Base-by-base conservation (phyloP, 495 filamentous ascomycete genomes). In the Daldinia bambusicola region DNA sequence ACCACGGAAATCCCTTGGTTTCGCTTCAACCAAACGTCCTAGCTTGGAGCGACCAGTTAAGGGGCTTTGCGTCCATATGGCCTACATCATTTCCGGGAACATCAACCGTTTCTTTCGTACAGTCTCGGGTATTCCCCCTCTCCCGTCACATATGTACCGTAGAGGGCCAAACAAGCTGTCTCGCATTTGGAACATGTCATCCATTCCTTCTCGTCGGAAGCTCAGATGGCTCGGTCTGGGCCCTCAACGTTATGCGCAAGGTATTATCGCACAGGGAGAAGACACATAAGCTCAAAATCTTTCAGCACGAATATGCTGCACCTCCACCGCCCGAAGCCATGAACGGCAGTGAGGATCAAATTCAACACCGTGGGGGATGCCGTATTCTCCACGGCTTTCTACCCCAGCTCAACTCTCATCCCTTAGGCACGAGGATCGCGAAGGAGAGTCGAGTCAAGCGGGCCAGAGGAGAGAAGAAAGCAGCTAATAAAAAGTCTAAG, bases 381-480 rank as follows among this genome's bases (percentile, higher is more conserved):
- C 89, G 82, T 22, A 77, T 85, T 32, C 61, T 84, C 16, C 79
- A 84, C 53, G 81, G 82, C 1, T 84, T 80, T 51, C 53, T 76
- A 6, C 79, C 80, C 0, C 82, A 85, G 85, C 80, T 87, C 55
- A 88, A 88, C 67, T 89, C 87, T 59, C 91, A 93, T 76, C 88
- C 88, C 66, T 86, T 75, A 6, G 69, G 87, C 74, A 82, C 80
- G 48, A 90, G 89, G 20, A 85, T 90, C 76, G 83, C 85, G 31
- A 92, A 90, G 80, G 87, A 86, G 18, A 66, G 51, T 16, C 52
- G 56, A 43, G 30, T 63, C 7, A 73, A 73, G 37, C 65, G 66
- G 20, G 61, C 50, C 22, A 66, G 52, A 52, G 41, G n/a, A 72
- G 83, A 89, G 41, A 88, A 91, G 71, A 83, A 32, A 32, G 30